Evolutionary conservation across 139 green algal genomes (phyloP).

Genomic region (Closterium sp.): DNA sequence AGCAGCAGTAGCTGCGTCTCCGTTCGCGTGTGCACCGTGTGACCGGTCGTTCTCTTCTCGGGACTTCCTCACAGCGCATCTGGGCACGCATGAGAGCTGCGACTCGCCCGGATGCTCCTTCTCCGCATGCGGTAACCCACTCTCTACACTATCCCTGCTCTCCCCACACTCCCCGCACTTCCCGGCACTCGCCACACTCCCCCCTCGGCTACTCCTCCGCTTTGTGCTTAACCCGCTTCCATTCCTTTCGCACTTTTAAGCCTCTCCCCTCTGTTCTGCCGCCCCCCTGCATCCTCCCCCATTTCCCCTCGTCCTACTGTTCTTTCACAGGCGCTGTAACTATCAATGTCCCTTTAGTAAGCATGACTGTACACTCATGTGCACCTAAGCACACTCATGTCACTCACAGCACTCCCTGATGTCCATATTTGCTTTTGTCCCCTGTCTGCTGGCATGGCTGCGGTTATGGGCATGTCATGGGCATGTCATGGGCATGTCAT

Average conservation of each 20-base stretch:
- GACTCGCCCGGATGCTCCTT: background rate
- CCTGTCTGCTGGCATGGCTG: too few relatives aligned
- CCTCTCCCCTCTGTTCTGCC: conserved; percentile 13
- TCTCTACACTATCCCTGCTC: background rate
- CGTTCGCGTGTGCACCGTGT: background rate
- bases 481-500: too few relatives aligned
- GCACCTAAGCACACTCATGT: too few relatives aligned
- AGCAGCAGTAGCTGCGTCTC: background rate
- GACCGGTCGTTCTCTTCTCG: background rate
- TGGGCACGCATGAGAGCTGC: background rate
- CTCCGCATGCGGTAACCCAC: background rate
- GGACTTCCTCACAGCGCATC: background rate
- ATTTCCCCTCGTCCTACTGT: too few relatives aligned
- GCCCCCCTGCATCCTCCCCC: background rate
- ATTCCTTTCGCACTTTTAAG: background rate
- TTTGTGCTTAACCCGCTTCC: background rate
- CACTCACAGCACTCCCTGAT: too few relatives aligned
- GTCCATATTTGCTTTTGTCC: too few relatives aligned
- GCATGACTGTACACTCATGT: too few relatives aligned
- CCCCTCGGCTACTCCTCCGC: background rate
- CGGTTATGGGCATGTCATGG: too few relatives aligned
- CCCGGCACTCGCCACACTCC: background rate
- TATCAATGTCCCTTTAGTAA: too few relatives aligned
- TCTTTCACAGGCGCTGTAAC: too few relatives aligned
- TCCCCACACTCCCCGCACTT: background rate